Evolutionary conservation across 495 filamentous ascomycete species (phyloP).

Genomic region (Penicillium herquei): DNA sequence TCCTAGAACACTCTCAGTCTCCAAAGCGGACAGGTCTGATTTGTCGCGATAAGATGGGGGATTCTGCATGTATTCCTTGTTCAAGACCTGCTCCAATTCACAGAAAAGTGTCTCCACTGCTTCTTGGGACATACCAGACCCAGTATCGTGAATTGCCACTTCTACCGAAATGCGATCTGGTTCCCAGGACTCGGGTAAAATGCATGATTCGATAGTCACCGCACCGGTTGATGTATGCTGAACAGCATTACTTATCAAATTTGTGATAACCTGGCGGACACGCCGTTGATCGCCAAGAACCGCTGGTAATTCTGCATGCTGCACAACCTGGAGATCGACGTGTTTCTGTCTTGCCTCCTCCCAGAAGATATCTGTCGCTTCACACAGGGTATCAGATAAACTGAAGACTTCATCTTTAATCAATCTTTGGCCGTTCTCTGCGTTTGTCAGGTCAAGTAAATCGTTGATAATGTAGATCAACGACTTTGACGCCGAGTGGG

Average conservation of each 20-base stretch:
- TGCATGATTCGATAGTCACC: constrained; percentile 68
- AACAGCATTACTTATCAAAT: constrained; percentile 80
- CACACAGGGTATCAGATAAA: constrained; percentile 65
- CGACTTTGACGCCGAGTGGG: constrained; percentile 89
- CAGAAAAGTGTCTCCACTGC: constrained; percentile 76
- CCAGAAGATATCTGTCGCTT: constrained; percentile 71
- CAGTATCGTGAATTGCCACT: constrained; percentile 74
- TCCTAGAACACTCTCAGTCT: constrained; percentile 55
- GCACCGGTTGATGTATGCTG: constrained; percentile 68
- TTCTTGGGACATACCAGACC: constrained; percentile 70
- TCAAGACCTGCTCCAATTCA: constrained; percentile 80
- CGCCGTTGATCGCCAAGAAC: constrained; percentile 82
- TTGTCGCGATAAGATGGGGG: constrained; percentile 31
- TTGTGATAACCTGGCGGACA: constrained; percentile 80
- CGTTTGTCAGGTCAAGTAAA: constrained; percentile 82
- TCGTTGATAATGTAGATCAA: constrained; percentile 93
- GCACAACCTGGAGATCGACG: constrained; percentile 63
- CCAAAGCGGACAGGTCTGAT: constrained; percentile 8
- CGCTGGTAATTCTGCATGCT: constrained; percentile 68
- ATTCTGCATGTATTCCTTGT: constrained; percentile 44
- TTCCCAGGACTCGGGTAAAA: constrained; percentile 34
- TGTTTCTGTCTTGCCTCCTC: constrained; percentile 73
- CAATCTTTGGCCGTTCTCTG: constrained; percentile 73
- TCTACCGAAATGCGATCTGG: constrained; percentile 59
- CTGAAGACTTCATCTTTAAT: constrained; percentile 80